Base-by-base conservation (phyloP, 148 eudicot genomes). In the Simmondsia chinensis region DNA sequence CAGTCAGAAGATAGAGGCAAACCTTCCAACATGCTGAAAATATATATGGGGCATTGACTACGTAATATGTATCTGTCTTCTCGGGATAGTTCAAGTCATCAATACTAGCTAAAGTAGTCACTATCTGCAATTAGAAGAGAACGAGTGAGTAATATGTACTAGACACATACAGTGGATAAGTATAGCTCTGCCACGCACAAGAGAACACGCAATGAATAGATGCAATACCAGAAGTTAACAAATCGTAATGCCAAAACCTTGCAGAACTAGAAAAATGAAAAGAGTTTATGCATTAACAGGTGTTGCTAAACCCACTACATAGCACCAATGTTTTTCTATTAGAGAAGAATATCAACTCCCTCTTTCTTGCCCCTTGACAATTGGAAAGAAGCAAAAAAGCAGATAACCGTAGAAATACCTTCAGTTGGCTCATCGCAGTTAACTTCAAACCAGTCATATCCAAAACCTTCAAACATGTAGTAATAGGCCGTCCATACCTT, bases 21-120 rank as follows among this genome's bases (percentile, higher is more conserved):
- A 93, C 99, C 99, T 86, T 93, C 99, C 96, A 93, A 69, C 99
- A 93, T 20, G 94, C 96, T 44, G 99, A 86, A 71, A 93, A 93
- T 68, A 93, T 82, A 50, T 86, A 93, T 9, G 99, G 99, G 24
- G 91, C 89, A 59, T 93, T 93, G 32, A 82, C 99, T 24, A 93
- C 78, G 70, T 54, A 93, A 70, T 93, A 93, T 19, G 94, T 80
- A 34, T 82, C 94, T 5, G 99, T 86, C 76, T 93, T 93, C 82
- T 93, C 99, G 16, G 99, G 99, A 71, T 93, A 93, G 75, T 93
- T 93, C 42, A 93, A 57, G 75, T 93, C 99, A 63, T 93, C 99
- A 16, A 93, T 86, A 20, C 75, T 93, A 21, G 99, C 82, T 54
- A 86, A 86, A 26, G 69, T 82, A 37, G 99, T 79, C 68, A 93